Evolutionary conservation across 2,329 filamentous ascomycete genomes (phyloP), one percentile per base, ranked within the genome.

Genomic region (Nigrospora oryzae): DNA sequence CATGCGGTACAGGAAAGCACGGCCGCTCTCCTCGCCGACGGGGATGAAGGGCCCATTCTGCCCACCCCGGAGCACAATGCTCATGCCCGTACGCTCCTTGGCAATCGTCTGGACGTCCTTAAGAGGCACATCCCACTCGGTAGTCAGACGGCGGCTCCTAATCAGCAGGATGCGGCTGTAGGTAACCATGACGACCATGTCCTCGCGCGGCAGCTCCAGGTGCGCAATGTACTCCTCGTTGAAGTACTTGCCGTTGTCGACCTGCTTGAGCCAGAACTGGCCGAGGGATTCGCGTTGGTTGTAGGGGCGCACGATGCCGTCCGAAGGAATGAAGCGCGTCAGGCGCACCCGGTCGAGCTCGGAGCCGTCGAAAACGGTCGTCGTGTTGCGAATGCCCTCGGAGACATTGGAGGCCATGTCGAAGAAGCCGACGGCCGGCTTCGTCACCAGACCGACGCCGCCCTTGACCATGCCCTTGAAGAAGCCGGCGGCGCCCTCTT

Each of bases 391-490:
- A 45, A 98, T 95, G 43, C 93, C 93, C 67, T 98, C 93, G 23
- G 89, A 91, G 54, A 98, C 85, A 62, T 96, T 97, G 59, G 89
- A 95, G 1, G 94, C 93, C 58, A 98, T 83, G 66, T 98, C 93
- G 53, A 98, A 89, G 17, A 95, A 89, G 45, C 94, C 93, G 46
- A 98, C 95, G 7, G 91, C 89, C 2, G 94, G 91, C 65, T 98
- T 98, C 11, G 93, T 98, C 2, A 90, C 89, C n/a, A 97, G 72
- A 12, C 93, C 93, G 2, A 97, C 75, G 16, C 97, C 75, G 16
- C 93, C 93, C 68, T 97, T 98, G 45, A 93, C 93, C 34, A 98
- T 86, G 45, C 93, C 93, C 69, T 98, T 98, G 68, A 98, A 87
- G 68, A 98, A 98, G 0, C 93, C 93, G 4, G 89, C 74, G 0